Evolutionary conservation across 108 stramenopile species (phyloP).

Genomic region (Ochromonas danica): DNA sequence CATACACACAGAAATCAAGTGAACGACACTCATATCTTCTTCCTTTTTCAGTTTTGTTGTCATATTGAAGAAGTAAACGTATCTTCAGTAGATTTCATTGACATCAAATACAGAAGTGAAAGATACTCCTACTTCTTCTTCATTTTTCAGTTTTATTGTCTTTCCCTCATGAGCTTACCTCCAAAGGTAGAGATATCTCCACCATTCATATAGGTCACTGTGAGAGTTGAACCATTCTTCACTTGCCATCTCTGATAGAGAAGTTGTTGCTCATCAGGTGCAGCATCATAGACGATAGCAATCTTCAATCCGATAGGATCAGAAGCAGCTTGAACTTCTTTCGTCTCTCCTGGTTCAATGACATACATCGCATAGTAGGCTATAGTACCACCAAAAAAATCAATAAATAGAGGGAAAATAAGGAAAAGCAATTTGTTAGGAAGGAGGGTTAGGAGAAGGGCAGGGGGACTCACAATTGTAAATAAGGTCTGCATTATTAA

Average conservation of each 20-base stretch:
- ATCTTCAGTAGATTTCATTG: background rate
- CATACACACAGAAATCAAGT: too few relatives aligned
- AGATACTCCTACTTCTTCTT: too few relatives aligned
- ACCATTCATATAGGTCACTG: background rate
- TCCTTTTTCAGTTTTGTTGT: background rate
- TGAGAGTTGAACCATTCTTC: background rate
- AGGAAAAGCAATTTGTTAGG: too few relatives aligned
- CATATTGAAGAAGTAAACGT: background rate
- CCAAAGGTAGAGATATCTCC: constrained; percentile 22
- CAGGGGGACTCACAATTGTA: background rate
- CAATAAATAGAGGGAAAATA: too few relatives aligned
- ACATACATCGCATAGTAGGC: background rate
- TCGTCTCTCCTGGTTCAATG: constrained; percentile 12
- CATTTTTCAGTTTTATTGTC: background rate
- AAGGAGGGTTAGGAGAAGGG: too few relatives aligned
- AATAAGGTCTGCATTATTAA: constrained; percentile 14
- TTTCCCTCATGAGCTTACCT: background rate
- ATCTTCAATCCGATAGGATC: constrained; percentile 15
- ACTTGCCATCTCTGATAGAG: constrained; percentile 18
- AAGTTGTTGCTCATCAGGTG: background rate
- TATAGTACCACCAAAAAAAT: background rate
- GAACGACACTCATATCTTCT: too few relatives aligned
- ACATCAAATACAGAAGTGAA: too few relatives aligned
- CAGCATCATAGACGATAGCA: constrained; percentile 24
- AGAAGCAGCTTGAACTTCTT: background rate